Base-by-base conservation (phyloP, 2,329 filamentous ascomycete genomes). In the Xylariales sp. region DNA sequence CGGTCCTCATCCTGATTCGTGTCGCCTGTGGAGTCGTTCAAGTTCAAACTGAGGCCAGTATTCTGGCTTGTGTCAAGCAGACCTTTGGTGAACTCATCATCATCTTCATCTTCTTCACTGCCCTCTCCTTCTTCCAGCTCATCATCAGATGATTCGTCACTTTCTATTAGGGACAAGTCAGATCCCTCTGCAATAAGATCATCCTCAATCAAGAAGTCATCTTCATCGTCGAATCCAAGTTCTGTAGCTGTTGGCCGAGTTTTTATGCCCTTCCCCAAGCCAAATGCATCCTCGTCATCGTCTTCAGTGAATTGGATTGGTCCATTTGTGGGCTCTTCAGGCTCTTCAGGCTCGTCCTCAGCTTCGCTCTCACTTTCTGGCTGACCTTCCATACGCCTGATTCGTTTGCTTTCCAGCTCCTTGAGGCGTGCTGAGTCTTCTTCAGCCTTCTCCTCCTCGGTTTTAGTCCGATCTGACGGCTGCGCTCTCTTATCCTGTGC, bases 151-250 rank as follows among this genome's bases (percentile, higher is more conserved):
- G 40, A 16, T 23, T 32, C 32, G 32, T 40, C 32, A 34, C 41
- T n/a, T 33, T 42, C 38, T 19, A 38, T 20, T 21, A 40, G 4
- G 29, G 36, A 19, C 17, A 38, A 10, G 21, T 46, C 38, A 23
- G 38, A 41, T 11, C 37, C 38, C 16, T 83, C 90, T 11, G 89
- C 89, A 23, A 96, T 76, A 13, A 97, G 72, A 54, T 95, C 85
- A 45, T 93, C 87, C 42, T 97, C 91, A 44, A 96, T 81, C 18
- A 91, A 59, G 52, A 97, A 97, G 51, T 96, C 88, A 51, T 97
- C 91, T 56, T 97, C 91, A 50, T 96, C 91, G 47, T 95, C 89
- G 23, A 95, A 83, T 5, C 81, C 86, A 14, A 89, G 60, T 41
- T 83, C 74, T 10, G 74, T 70, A 4, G 73, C 74, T 6, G 77